Percentiles rank a stretch among this genome's conserved stretches.
These are phyloP conservation scores for Epichloe gansuensis DNA, from an alignment of 2,329 filamentous ascomycete species.

Conservation along the genomic window DNA sequence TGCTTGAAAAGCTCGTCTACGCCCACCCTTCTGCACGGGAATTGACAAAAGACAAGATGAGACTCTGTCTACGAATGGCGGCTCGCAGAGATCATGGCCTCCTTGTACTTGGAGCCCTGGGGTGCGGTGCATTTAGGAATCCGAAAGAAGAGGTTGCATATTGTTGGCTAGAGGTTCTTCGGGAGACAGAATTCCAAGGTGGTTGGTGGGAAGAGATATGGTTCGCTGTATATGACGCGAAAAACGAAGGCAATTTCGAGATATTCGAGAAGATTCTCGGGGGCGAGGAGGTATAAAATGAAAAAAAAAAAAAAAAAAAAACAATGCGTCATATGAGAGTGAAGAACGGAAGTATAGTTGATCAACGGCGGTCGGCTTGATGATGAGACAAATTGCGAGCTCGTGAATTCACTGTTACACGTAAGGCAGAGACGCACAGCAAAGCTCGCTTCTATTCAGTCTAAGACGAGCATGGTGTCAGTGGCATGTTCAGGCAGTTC, in stretches of 20 bases:
- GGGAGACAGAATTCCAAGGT: conserved; percentile 47
- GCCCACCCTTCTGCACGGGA: conserved; percentile 31
- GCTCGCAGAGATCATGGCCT: conserved; percentile 42
- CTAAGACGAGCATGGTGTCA: no score
- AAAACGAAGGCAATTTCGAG: conserved; percentile 36
- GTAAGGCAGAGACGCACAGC: no score
- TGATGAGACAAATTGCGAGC: no score
- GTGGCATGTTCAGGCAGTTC: no score
- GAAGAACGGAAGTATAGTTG: no score
- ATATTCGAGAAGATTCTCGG: conserved; percentile 34
- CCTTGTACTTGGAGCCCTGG: conserved; percentile 56
- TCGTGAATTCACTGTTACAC: no score
- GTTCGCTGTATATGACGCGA: conserved; percentile 47
- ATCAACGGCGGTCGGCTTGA: no score
- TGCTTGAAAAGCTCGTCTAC: conserved; percentile 25
- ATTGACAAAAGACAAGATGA: conserved; percentile 50
- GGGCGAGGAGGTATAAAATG: conserved; percentile 19
- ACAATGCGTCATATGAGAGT: no score
- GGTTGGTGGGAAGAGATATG: conserved; percentile 52
- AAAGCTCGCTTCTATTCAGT: no score
- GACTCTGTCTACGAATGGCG: conserved; percentile 46
- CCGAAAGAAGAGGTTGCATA: conserved; percentile 48
- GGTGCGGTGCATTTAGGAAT: conserved; percentile 56
- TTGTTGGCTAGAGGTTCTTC: conserved; percentile 50
- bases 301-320: no score